phyloP scores from a whole-genome alignment of 805 yeast genomes.

The Clavispora phyllophila region DNA sequence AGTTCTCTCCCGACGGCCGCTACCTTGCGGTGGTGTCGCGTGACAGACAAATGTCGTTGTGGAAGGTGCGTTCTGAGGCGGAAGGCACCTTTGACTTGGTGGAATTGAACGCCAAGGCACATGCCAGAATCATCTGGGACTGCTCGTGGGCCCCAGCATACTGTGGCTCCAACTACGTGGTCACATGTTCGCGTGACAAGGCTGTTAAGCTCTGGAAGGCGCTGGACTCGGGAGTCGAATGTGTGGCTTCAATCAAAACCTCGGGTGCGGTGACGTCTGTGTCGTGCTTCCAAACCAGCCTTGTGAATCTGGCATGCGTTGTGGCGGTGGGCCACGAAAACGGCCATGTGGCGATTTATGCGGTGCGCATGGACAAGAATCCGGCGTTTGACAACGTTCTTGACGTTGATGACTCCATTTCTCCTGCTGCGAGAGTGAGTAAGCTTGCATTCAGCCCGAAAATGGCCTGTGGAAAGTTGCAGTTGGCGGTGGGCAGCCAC shows the following conservation, averaged over 20 bases:
- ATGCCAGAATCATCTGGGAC: slow-evolving; percentile 92
- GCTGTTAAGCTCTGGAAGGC: slow-evolving; percentile 64
- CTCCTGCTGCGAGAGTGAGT: slow-evolving; percentile 61
- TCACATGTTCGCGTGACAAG: slow-evolving; percentile 86
- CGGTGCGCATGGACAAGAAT: slow-evolving; percentile 25
- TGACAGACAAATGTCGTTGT: slow-evolving; percentile 79
- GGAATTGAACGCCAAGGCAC: slow-evolving; percentile 65
- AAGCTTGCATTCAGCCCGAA: slow-evolving; percentile 53
- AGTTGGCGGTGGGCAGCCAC: slow-evolving; percentile 58
- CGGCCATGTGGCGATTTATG: slow-evolving; percentile 52
- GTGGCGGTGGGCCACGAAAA: slow-evolving; percentile 68
- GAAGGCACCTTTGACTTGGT: slow-evolving; percentile 32
- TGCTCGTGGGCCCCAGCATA: slow-evolving; percentile 72
- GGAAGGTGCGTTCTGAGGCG: slow-evolving; percentile 40
- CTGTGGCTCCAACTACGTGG: slow-evolving; percentile 38
- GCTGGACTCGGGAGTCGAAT: slow-evolving; percentile 26
- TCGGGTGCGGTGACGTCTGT: slow-evolving; percentile 63
- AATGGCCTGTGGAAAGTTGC: slow-evolving; percentile 17
- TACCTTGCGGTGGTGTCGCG: slow-evolving; percentile 76
- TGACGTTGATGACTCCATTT: slow-evolving; percentile 31
- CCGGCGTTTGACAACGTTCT: slow-evolving; percentile 18
- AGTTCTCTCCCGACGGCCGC: slow-evolving; percentile 64
- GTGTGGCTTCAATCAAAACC: slow-evolving; percentile 41
- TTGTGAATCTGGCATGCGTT: slow-evolving; percentile 24
- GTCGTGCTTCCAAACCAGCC: slow-evolving; percentile 36